phyloP scores from a whole-genome alignment of 2,329 filamentous ascomycete genomes.

The Xylaria sp. region DNA sequence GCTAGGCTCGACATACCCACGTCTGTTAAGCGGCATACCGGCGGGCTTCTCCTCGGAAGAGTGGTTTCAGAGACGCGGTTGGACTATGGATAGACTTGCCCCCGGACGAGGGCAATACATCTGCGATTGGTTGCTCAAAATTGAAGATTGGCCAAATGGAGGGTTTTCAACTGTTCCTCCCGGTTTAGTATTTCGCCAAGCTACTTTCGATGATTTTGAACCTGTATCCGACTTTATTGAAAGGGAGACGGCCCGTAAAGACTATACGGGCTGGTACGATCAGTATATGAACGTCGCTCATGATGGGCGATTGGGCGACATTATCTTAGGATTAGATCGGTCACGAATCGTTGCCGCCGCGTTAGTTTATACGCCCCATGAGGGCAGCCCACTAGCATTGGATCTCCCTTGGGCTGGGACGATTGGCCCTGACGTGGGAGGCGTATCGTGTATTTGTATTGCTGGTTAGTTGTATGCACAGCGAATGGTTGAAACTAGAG shows the following conservation, averaged over 20 bases:
- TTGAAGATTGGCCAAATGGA: slow-evolving; percentile 60
- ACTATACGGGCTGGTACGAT: slow-evolving; percentile 68
- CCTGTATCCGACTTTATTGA: slow-evolving; percentile 63
- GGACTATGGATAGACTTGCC: slow-evolving; percentile 58
- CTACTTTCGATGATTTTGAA: slow-evolving; percentile 59
- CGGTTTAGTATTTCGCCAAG: slow-evolving; percentile 58
- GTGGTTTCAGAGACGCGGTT: slow-evolving; percentile 67
- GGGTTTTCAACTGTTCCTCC: slow-evolving; percentile 52
- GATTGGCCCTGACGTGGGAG: slow-evolving; percentile 64
- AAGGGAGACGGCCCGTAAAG: slow-evolving; percentile 58
- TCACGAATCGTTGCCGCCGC: slow-evolving; percentile 63
- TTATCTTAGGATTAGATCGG: slow-evolving; percentile 64
- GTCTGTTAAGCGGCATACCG: slow-evolving; percentile 66
- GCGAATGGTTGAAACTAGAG: slow-evolving; percentile 13
- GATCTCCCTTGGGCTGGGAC: slow-evolving; percentile 67
- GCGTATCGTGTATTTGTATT: slow-evolving; percentile 70
- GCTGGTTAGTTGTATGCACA: slow-evolving; percentile 56
- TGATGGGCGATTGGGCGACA: slow-evolving; percentile 61
- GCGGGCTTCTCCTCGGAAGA: slow-evolving; percentile 55
- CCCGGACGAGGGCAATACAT: slow-evolving; percentile 62
- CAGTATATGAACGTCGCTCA: slow-evolving; percentile 65
- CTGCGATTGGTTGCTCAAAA: slow-evolving; percentile 65
- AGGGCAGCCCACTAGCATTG: slow-evolving; percentile 58
- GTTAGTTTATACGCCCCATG: slow-evolving; percentile 63
- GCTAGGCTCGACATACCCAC: slow-evolving; percentile 68